Evolutionary conservation across 192 early-diverging fungal species (phyloP), one percentile per base, ranked within the genome.

Genomic region (Coemansia sp.): DNA sequence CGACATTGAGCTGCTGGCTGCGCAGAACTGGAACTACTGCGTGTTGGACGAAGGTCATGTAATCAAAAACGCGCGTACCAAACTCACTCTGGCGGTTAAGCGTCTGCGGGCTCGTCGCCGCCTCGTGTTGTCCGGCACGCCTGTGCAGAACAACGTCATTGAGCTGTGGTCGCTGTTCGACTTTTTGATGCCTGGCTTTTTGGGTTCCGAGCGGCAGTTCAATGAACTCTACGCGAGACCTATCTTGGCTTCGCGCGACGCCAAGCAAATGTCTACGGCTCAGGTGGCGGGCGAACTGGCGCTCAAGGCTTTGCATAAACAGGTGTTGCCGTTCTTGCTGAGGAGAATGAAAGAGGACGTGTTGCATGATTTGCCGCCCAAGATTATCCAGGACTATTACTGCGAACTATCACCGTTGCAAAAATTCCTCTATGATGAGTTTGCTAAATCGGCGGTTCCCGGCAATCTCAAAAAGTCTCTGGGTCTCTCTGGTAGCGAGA

Each of bases 321-420:
- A 98, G 73, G 96, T 98, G 0, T 75, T 98, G 45, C 98, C 98
- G 21, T 99, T 98, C 85, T 64, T 99, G 59, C 72, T 99, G 74
- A 89, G 96, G 14, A 88, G 98, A 27, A 88, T 99, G 88, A 99
- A 99, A 77, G 95, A 98, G 80, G 95, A 99, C 73, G 98, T 99
- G 11, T 76, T 98, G 63, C 85, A 93, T 66, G 96, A 98, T 72
- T 78, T 99, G 67, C 98, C 98, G 60, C 96, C 98, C 44, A 99
- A 99, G 85, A 99, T 99, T 67, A 98, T 98, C 70, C 96, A 98
- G 87, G 96, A 98, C 78, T 96, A 98, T 77, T 96, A 99, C 78
- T 97, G 97, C 72, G 98, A 98, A 69, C 82, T 98, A 15, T 90
- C 90, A 62, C 93, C 94, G 37, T 53, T 98, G 45, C 98, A 98